phyloP scores from a whole-genome alignment of 345 rosid species.

The Dipteronia dyeriana region DNA sequence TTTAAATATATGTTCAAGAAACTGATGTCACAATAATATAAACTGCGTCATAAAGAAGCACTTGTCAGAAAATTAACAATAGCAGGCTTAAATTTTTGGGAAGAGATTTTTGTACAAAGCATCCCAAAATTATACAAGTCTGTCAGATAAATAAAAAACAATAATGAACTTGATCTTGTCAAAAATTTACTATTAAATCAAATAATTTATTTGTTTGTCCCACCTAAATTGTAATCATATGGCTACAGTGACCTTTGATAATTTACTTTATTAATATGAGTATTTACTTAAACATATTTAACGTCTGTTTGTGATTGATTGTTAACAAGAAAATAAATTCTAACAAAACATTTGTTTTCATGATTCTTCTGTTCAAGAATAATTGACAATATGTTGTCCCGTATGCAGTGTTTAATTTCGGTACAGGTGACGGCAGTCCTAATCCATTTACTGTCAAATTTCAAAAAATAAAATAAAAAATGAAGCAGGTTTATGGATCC shows the following conservation, averaged over 20 bases:
- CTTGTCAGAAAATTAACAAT: not conserved
- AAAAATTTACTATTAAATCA: not conserved
- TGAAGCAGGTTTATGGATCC: not conserved
- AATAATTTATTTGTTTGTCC: not conserved
- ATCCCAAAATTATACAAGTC: not conserved
- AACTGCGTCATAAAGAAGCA: not conserved
- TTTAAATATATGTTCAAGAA: not conserved
- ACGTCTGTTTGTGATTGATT: no score
- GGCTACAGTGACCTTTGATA: not conserved
- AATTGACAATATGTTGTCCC: not conserved
- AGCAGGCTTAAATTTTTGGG: not conserved
- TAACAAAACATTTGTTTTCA: no score
- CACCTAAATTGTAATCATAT: not conserved
- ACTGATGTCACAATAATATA: not conserved
- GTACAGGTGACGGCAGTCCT: no score
- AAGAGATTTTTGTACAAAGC: not conserved
- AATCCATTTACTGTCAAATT: no score
- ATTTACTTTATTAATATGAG: no score
- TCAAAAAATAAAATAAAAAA: not conserved
- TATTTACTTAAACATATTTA: no score
- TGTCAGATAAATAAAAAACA: not conserved
- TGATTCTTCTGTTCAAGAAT: not conserved
- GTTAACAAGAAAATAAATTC: no score
- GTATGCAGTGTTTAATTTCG: no score
- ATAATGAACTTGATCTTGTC: not conserved